These are phyloP conservation scores for Stephania japonica DNA, from an alignment of 164 flowering plant genomes.

Conservation along the genomic window DNA sequence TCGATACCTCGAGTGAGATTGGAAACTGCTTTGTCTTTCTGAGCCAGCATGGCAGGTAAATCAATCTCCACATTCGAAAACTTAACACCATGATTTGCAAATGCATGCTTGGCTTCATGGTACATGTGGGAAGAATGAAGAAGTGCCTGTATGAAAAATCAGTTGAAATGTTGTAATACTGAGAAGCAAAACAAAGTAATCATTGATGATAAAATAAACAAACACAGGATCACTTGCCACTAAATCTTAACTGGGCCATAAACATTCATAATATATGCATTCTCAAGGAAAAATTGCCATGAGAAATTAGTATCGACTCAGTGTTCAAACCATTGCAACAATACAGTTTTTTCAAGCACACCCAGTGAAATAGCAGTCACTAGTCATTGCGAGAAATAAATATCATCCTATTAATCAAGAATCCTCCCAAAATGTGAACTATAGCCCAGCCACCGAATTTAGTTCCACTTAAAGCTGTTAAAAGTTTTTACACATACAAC, in stretches of 20 bases:
- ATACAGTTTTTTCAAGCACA: neutral
- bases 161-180: neutral
- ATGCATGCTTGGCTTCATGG: slow-evolving; percentile 81
- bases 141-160: slow-evolving; percentile 44
- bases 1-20: slow-evolving; percentile 77
- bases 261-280: neutral
- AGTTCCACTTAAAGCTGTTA: neutral
- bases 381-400: neutral
- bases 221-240: neutral
- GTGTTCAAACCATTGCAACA: neutral
- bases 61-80: slow-evolving; percentile 70
- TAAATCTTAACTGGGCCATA: neutral
- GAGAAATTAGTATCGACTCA: neutral
- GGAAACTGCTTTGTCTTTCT: slow-evolving; percentile 81
- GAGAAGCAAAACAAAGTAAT: neutral
- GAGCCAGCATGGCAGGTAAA: slow-evolving; percentile 85
- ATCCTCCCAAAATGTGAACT: neutral
- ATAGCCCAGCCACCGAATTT: neutral
- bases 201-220: neutral
- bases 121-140: slow-evolving; percentile 96
- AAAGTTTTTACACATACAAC: too few species aligned
- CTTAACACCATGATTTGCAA: slow-evolving; percentile 82
- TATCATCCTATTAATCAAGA: neutral
- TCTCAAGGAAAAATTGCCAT: neutral
- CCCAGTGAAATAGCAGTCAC: neutral